phyloP scores from a whole-genome alignment of 176 grass and related monocot genomes.

The Paspalum notatum region DNA sequence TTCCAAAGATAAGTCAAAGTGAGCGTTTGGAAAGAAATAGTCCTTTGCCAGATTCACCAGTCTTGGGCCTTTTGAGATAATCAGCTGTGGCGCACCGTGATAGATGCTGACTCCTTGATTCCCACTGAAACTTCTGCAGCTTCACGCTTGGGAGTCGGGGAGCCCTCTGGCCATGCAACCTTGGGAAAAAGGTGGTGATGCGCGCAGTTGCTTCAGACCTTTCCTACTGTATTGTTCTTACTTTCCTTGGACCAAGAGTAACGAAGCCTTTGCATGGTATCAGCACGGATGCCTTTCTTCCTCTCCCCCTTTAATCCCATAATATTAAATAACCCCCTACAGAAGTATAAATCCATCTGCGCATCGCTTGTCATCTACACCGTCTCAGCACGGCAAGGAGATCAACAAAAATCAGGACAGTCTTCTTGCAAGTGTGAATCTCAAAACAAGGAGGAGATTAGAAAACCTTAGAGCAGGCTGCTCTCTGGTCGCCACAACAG shows the following conservation, averaged over 20 bases:
- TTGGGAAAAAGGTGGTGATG: slow-evolving; percentile 24
- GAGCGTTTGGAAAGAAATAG: not conserved
- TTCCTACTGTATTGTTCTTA: slow-evolving; percentile 56
- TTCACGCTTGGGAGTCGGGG: slow-evolving; percentile 18
- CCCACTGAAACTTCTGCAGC: not conserved
- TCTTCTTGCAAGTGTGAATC: not conserved
- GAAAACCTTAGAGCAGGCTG: not conserved
- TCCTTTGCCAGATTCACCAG: slow-evolving; percentile 15
- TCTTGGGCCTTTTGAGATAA: not conserved
- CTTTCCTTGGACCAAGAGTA: slow-evolving; percentile 77
- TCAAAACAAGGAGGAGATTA: slow-evolving; percentile 20
- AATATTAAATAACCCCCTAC: slow-evolving; percentile 9
- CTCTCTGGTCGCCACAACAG: not conserved
- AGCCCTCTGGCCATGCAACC: slow-evolving; percentile 29
- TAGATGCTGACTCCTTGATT: not conserved
- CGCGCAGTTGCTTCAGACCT: slow-evolving; percentile 39
- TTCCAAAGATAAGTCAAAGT: not conserved
- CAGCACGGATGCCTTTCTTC: slow-evolving; percentile 74
- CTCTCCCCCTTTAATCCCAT: slow-evolving; percentile 12
- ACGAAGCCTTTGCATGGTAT: slow-evolving; percentile 67
- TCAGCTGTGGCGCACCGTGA: not conserved
- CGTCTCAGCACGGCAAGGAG: slow-evolving; percentile 5
- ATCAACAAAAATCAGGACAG: not conserved
- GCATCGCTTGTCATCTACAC: slow-evolving; percentile 46
- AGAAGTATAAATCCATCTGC: slow-evolving; percentile 53